Evolutionary conservation across 805 yeast genomes (phyloP), one percentile per base, ranked within the genome.

Genomic region (Spencermartinsiella europaea): DNA sequence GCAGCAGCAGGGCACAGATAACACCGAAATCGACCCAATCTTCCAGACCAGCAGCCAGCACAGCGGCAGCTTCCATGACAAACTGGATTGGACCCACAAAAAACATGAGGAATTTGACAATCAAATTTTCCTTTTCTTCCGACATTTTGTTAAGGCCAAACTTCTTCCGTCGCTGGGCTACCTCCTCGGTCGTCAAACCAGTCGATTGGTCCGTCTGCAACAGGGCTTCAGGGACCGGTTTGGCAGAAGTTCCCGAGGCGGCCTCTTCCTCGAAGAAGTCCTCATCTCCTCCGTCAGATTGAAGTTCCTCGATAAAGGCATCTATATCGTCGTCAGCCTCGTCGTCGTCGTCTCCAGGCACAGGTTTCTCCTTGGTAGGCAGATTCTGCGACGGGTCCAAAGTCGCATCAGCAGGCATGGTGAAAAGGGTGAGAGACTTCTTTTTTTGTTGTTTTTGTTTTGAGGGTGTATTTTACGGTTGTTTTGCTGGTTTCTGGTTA

Each of bases 11-110:
- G 73, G 84, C 96, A 71, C 86, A 81, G 68, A 89, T 89, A 69
- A 89, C 97, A 81, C 97, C 96, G 77, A 89, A 89, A 80, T 89
- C 96, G 66, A 89, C 96, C 96, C 96, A 89, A 76, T 90, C 96
- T 75, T 87, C 87, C 63, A 87, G 77, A 82, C 95, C 96, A 57
- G 95, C 95, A 66, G 96, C 95, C 70, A 87, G 75, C 56, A 87
- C 79, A 61, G 96, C 95, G 64, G 96, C 96, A 65, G 91, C 95
- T 56, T 87, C 95, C 96, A 87, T 87, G 66, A 87, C 95, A 81
- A 88, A 87, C 75, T 88, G 96, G 69, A 87, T 87, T 59, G 96
- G 96, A 74, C 96, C 96, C 57, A 87, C 83, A 71, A 87, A 87
- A 79, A 86, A 87, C 84, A 79, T 77, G 63, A 83, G 64, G 69